Evolutionary conservation across 495 filamentous ascomycete species (phyloP).

Genomic region (Neurospora sp.): DNA sequence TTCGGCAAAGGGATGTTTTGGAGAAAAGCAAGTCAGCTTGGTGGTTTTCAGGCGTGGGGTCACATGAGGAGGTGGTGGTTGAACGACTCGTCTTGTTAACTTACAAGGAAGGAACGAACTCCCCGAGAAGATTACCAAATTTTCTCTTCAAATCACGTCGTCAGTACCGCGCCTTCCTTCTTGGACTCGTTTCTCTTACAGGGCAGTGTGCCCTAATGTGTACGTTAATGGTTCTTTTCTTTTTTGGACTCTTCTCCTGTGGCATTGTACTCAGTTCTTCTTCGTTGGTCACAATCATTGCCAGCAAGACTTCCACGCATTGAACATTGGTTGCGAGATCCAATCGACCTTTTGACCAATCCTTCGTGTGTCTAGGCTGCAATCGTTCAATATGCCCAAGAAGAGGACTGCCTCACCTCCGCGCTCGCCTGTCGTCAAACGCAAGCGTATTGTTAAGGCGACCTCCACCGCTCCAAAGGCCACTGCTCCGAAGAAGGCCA

Average conservation of each 20-base stretch:
- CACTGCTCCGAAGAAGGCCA: background rate
- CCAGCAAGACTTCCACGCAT: background rate
- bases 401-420: background rate
- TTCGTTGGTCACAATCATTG: background rate
- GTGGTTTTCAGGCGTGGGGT: too few species aligned
- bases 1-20: too few species aligned
- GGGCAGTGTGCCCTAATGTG: background rate
- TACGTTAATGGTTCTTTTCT: background rate
- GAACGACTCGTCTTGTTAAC: background rate
- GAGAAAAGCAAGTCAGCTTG: too few species aligned
- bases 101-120: background rate
- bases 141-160: background rate
- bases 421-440: background rate
- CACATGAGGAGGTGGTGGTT: too few species aligned
- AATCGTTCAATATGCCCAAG: background rate
- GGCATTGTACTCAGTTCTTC: background rate
- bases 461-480: background rate
- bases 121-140: background rate
- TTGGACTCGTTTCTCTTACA: background rate
- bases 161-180: background rate
- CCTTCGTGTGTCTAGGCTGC: background rate
- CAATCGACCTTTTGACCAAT: background rate
- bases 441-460: background rate
- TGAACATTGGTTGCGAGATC: background rate
- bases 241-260: background rate